These are phyloP conservation scores for Daedaleopsis nitida DNA, from an alignment of 768 basidiomycete species.

Conservation along the genomic window DNA sequence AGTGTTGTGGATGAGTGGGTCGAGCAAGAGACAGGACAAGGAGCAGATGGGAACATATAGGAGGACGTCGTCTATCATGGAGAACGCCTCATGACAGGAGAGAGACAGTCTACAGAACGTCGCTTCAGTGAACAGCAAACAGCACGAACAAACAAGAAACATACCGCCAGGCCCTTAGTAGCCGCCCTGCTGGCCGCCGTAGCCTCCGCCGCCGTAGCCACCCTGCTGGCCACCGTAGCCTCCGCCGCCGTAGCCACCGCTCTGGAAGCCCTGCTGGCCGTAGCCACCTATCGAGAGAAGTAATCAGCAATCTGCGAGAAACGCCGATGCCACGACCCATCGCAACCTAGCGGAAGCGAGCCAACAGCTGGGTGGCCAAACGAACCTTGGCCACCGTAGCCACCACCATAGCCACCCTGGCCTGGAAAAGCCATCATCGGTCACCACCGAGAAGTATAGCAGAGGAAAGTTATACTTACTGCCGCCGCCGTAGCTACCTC, in stretches of 20 bases:
- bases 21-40: slow-evolving; percentile 23
- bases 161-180: slow-evolving; percentile 23
- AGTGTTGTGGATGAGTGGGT: slow-evolving; percentile 40
- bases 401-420: slow-evolving; percentile 31
- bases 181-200: slow-evolving; percentile 28
- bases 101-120: background rate
- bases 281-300: slow-evolving; percentile 3
- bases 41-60: slow-evolving; percentile 11
- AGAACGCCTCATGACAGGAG: slow-evolving; percentile 3
- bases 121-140: background rate
- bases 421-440: slow-evolving; percentile 31
- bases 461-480: background rate
- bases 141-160: background rate
- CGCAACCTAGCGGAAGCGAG: slow-evolving; percentile 18
- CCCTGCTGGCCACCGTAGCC: slow-evolving; percentile 25
- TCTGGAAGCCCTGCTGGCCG: slow-evolving; percentile 24
- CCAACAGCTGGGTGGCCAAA: slow-evolving; percentile 16
- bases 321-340: background rate
- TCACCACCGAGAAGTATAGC: slow-evolving; percentile 29
- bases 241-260: slow-evolving; percentile 27
- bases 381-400: slow-evolving; percentile 25
- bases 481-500: background rate
- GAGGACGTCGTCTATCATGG: slow-evolving; percentile 11
- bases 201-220: slow-evolving; percentile 24
- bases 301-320: background rate